Evolutionary conservation across 2,329 filamentous ascomycete species (phyloP).

Genomic region (Blastomyces gilchristii): DNA sequence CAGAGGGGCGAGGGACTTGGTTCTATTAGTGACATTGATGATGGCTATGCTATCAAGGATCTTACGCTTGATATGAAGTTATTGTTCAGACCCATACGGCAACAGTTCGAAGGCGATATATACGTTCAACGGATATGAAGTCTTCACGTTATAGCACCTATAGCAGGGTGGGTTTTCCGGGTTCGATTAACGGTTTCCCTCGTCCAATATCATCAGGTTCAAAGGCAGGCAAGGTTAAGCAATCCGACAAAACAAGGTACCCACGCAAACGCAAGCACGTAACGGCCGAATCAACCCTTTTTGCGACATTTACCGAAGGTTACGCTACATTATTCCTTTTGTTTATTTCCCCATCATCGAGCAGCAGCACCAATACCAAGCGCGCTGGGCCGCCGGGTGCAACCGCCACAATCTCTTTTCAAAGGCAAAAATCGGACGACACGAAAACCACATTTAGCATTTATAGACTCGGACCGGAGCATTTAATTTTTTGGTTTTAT

Average conservation of each 20-base stretch:
- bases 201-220: neutral
- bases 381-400: constrained; percentile 14
- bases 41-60: constrained; percentile 53
- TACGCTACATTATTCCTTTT: constrained; percentile 4
- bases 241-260: neutral
- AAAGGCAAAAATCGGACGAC: constrained; percentile 11
- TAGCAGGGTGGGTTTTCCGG: neutral
- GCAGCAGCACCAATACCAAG: neutral
- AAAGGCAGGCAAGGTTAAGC: neutral
- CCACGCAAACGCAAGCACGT: neutral
- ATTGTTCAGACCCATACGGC: constrained; percentile 51
- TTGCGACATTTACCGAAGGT: neutral
- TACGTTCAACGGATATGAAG: neutral
- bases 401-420: constrained; percentile 9
- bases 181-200: neutral
- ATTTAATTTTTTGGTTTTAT: constrained; percentile 8
- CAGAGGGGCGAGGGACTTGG: constrained; percentile 57
- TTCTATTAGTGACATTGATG: constrained; percentile 58
- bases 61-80: constrained; percentile 61
- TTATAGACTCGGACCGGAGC: constrained; percentile 18
- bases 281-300: neutral
- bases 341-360: neutral
- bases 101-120: neutral
- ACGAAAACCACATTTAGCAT: constrained; percentile 9
- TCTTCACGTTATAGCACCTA: neutral